Base-by-base conservation (phyloP, 2,329 filamentous ascomycete genomes). In the Alternaria ethzedia region DNA sequence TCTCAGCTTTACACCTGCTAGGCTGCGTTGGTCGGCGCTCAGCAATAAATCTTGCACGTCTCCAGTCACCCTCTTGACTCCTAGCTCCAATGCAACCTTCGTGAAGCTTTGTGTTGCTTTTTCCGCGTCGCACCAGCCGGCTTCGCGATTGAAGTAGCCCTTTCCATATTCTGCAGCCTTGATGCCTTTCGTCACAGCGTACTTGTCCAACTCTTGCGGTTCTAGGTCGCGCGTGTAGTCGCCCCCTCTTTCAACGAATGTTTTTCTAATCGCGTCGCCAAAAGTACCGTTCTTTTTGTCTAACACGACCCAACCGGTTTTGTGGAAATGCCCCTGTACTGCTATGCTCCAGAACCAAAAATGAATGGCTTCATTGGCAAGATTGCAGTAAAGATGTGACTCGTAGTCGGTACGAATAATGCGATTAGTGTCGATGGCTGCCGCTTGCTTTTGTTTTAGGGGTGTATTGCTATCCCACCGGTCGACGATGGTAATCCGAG, bases 371-470 rank as follows among this genome's bases (percentile, higher is more conserved):
- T 82, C 78, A 51, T 78, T 78, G 6, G 79, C 79, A 1, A 88
- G 74, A 3, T 86, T 81, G 4, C 86, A 85, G 64, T 89, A 89
- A 58, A 87, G 85, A 0, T 80, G 78, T 49, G 87, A 85, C 57
- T 86, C 84, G 65, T 89, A 89, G 63, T 89, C 86, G 7, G 84
- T 86, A 3, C 87, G 82, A 11, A 89, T 80, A 59, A 89, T 89
- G 71, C 89, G 89, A 73, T 89, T 89, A 30, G 89, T 75, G 61
- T 89, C 86, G 61, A 87, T 86, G 15, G 84, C 87, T 0, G 86
- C 88, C 0, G 88, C 88, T 62, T 76, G 81, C 3, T 79, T 78
- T 4, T 85, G 82, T 0, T 85, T 84, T 3, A 83, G 80, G 4
- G 67, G 60, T 13, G 63, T 65, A 41, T 66, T 65, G 13, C 64